Evolutionary conservation across 148 eudicot genomes (phyloP), one percentile per base, ranked within the genome.

Genomic region (Spergularia bocconei): DNA sequence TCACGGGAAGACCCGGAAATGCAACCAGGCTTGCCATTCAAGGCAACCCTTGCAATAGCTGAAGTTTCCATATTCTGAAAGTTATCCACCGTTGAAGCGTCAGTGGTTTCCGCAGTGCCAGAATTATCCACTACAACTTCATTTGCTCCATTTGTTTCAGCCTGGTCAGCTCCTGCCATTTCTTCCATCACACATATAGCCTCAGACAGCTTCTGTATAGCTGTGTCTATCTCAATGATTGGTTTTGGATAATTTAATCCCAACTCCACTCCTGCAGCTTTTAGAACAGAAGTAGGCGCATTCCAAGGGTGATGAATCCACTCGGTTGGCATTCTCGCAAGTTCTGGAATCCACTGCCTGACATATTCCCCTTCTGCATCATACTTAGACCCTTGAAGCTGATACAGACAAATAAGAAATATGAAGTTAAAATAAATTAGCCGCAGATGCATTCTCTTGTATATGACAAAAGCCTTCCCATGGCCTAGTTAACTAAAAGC

Each of bases 231-330:
- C 53, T 95, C 96, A 17, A 95, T 77, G 63, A 95, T 78, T 16
- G 99, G 99, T 44, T 85, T 86, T 20, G 99, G 97, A 62, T 95
- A 95, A 84, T 95, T 95, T 29, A 70, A 51, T 63, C 99, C 99
- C 38, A 95, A 68, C 54, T 95, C 99, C 14, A 95, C 90, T 67
- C 99, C 99, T 38, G 99, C 91, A 33, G 94, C 80, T 87, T 71
- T 86, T 11, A 95, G 96, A 62, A 92, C 90, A 16, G 84, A 53
- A 44, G 48, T 47, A 67, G 99, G 96, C 13, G 97, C 96, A 73
- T 95, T 85, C 96, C 96, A 95, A 14, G 99, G 99, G 82, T 95
- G 97, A 83, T 95, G 99, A 81, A 95, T 95, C 97, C 97, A 95
- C 48, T 90, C 99, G 0, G 93, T 75, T 67, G 99, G 99, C 93